Base-by-base conservation (phyloP, 345 rosid species). In the Adansonia digitata region DNA sequence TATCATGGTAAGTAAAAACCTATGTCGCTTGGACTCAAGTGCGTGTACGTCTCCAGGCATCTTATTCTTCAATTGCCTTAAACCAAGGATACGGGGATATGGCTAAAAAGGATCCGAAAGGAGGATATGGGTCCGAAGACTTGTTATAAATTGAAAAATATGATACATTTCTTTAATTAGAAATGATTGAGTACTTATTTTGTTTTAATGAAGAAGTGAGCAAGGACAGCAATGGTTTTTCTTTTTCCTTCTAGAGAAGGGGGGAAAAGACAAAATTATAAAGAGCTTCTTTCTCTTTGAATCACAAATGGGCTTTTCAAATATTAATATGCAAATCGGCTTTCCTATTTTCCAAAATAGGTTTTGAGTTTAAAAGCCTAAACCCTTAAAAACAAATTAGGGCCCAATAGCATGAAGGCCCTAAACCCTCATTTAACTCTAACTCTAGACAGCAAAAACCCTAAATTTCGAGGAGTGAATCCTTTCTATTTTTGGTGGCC, bases 81-180 rank as follows among this genome's bases (percentile, higher is more conserved):
- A 20, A 64, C 24, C 18, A 2, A 65, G 24, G 35, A 42, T 34
- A 22, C 17, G 2, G 34, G 11, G 11, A 61, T 61, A 34, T 61
- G 1, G 20, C 43, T 34, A 31, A 34, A 61, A 61, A 6, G 2
- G 66, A 29, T 24, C 15, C 4, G 10, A 65, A 65, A 40, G 34
- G 40, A 22, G 52, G 31, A 66, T 66, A 11, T 4, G 5, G 15
- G 18, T n/a, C 18, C 10, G 9, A 27, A 4, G n/a, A 7, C 37
- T 66, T 13, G 22, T 24, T 43, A 24, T 7, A n/a, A 66, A 66
- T 66, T 66, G 29, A 66, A 66, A 66, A 66, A 66, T 66, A 14
- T 12, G n/a, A 24, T 66, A 42, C 26, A 7, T 14, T 66, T 43
- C 29, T 13, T n/a, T 24, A 24, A 24, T 66, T 43, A 24, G 5